Base-by-base conservation (phyloP, 331 rosid species). In the Acacia concinna region DNA sequence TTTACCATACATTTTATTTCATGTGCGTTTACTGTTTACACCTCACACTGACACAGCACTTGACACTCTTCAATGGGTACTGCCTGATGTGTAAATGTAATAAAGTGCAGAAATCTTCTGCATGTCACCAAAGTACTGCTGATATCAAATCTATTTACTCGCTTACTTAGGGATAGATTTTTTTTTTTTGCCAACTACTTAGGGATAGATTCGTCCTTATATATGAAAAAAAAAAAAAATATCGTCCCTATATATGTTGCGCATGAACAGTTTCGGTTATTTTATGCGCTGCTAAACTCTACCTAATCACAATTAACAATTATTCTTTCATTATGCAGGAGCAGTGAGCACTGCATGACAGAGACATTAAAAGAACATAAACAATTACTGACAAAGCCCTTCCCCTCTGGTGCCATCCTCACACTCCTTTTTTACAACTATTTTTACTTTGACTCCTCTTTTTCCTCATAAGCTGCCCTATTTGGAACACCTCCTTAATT, bases 371-470 rank as follows among this genome's bases (percentile, higher is more conserved):
- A 21, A 47, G 17, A n/a, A 21, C 28, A 52, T 47, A 20, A 18
- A n/a, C 18, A 52, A 80, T 81, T 46, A 74, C 27, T 73, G 85
- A 76, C 77, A 85, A 76, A 31, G 41, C 38, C 32, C 44, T 64
- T 46, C 43, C 3, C 18, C 13, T 71, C n/a, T n/a, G n/a, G n/a
- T n/a, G 41, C 78, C 41, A 66, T 80, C 79, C 76, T 56, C 51
- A 13, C 47, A n/a, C 47, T 15, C 27, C 4, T 20, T 35, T 65
- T 66, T 63, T 31, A 63, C 40, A 71, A 56, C 37, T 82, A 68
- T 68, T 80, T 83, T 78, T 40, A 79, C 81, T 87, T 84, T 85
- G 93, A 87, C 93, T 86, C 89, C 87, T 86, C 89, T 83, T 89
- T 87, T 90, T 87, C 80, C 88, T 82, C 88, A 76, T 85, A 5